Base-by-base conservation (phyloP, 768 basidiomycete genomes). In the Termitomyces sp. region DNA sequence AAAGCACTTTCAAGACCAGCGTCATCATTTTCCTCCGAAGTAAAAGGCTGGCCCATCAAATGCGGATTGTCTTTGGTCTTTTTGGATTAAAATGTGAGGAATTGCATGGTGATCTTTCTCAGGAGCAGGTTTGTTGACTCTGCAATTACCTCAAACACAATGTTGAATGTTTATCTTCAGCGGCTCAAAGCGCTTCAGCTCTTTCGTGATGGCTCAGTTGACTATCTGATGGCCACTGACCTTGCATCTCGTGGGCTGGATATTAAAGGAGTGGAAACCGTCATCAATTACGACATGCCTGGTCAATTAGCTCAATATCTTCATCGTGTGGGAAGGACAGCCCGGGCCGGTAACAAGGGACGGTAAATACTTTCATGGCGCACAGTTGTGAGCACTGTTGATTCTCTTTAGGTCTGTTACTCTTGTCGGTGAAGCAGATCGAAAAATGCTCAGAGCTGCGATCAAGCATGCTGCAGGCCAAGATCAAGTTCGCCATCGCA, bases 201-300 rank as follows among this genome's bases (percentile, higher is more conserved):
- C 55, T 99, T 98, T 78, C 88, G 94, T 60, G 92, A 94, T 63
- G 90, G 93, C 20, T 71, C 81, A 32, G 91, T 91, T n/a, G 91
- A 95, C 73, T 98, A 87, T 74, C 79, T 99, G 9, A 90, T 99
- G 82, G 96, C 96, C 3, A 99, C 97, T 0, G 97, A 98, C 72
- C 78, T 99, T 39, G 97, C 97, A 36, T 92, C 95, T 58, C 88
- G 95, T 62, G 93, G 97, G 74, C 81, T 99, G 33, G 96, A 98
- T 75, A 97, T 99, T 79, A 96, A 96, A 71, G 96, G 96, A 16
- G 89, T 98, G 28, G 93, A 98, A 70, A 95, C 94, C 2, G 94
- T 99, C 63, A 95, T 99, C 73, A 99, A 99, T 74, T 98, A 96
- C 71, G 97, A 99, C 72, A 97, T 98, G 96, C 97, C 97, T 11